These are phyloP conservation scores for Pythium folliculosum DNA, from an alignment of 352 stramenopile genomes.

Conservation along the genomic window DNA sequence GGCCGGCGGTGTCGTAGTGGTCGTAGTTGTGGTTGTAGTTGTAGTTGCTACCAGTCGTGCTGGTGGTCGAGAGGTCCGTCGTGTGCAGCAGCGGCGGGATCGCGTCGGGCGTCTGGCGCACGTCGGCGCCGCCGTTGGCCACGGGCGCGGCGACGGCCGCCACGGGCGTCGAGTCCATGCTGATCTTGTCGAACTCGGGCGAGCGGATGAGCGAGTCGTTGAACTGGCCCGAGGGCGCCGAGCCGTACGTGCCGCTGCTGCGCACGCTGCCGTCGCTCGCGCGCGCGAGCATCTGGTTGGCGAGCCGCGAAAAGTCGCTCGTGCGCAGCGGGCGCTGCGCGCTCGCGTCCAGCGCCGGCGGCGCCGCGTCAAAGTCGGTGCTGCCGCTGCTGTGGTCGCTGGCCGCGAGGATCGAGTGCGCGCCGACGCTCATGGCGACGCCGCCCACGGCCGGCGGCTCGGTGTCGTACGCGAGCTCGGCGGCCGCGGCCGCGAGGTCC, in stretches of 20 bases:
- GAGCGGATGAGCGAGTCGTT: conserved; percentile 19
- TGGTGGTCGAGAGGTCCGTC: background rate
- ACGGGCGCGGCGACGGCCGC: background rate
- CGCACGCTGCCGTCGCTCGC: conserved; percentile 8
- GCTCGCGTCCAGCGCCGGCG: background rate
- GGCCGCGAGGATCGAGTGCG: conserved; percentile 26
- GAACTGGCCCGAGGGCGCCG: conserved; percentile 11
- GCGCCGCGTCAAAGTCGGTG: conserved; percentile 10
- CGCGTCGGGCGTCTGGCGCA: too few relatives aligned
- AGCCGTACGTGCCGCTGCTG: conserved; percentile 12
- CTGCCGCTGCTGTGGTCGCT: conserved; percentile 7
- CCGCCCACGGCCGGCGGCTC: background rate
- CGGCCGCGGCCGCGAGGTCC: conserved; percentile 2
- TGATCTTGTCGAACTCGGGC: conserved; percentile 30
- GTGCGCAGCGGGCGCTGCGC: conserved; percentile 15
- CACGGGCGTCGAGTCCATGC: conserved; percentile 17
- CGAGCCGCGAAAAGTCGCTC: conserved; percentile 17
- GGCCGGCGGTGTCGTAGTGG: background rate
- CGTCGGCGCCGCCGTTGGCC: background rate
- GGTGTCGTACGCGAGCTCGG: conserved; percentile 20
- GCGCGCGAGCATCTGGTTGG: conserved; percentile 15
- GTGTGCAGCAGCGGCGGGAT: too few relatives aligned
- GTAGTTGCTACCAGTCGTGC: background rate
- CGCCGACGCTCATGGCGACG: conserved; percentile 3
- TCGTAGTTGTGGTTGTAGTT: background rate